Evolutionary conservation across 257 asterid genomes (phyloP), one percentile per base, ranked within the genome.

Genomic region (Echites panduratus): DNA sequence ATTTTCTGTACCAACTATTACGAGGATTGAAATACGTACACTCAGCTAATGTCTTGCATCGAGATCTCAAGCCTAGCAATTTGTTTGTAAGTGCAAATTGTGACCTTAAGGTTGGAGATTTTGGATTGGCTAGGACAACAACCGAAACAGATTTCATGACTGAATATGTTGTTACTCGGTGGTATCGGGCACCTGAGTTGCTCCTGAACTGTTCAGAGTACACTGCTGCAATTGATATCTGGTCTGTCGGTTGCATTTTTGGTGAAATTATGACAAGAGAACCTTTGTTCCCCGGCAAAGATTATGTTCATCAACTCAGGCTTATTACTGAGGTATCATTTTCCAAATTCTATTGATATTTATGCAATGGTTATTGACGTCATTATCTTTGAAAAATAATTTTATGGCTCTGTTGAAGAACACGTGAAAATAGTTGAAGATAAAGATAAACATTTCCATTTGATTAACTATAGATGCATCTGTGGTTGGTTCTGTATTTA

Each of bases 111-210:
- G 75, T 89, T 40, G 95, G 94, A 70, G 97, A 92, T 81, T 92
- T 92, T 75, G 97, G 97, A 56, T 85, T 92, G 88, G 97, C 97
- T 49, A 84, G 97, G 80, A 89, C 88, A 2, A 89, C 96, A 43
- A 85, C 93, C 47, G 97, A 92, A 81, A 87, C 97, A 0, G 97
- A 92, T 78, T 92, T 92, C 79, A 92, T 89, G 97, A 92, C 97
- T 7, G 97, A 92, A 79, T 92, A 92, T 56, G 97, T 92, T 47
- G 96, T 92, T 70, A 92, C 97, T 70, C 91, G 96, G 38, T 91
- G 97, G 97, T 91, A 91, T 68, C 85, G 96, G 74, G 97, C 97
- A 52, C 97, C 97, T 68, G 97, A 92, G 69, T 74, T 92, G 82
- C 93, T 92, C 73, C 92, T 92, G 70, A 89, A 89, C 76, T 92